Evolutionary conservation across 306 rosid genomes (phyloP).

Genomic region (Quercus cerris): DNA sequence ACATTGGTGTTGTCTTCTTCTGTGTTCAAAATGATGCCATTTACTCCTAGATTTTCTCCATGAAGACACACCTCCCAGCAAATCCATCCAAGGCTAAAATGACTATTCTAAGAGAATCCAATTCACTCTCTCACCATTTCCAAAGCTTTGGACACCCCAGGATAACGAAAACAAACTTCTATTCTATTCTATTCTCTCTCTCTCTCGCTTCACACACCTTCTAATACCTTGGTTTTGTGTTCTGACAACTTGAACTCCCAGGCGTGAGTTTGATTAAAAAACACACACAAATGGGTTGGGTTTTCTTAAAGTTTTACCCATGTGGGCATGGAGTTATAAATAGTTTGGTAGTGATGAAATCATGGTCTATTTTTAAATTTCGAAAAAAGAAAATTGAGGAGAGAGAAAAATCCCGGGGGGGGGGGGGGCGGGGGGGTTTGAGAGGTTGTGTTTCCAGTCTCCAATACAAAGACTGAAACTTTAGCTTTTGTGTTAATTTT

Average conservation of each 20-base stretch:
- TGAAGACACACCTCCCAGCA: constrained; percentile 34
- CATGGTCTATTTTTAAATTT: constrained; percentile 35
- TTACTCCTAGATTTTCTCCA: constrained; percentile 38
- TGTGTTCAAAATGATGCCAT: constrained; percentile 31
- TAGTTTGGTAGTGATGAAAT: constrained; percentile 61
- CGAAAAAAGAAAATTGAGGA: not conserved
- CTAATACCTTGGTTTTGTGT: constrained; percentile 34
- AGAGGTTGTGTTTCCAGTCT: constrained; percentile 83
- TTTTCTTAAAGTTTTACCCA: constrained; percentile 58
- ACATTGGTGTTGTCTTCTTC: constrained; percentile 49
- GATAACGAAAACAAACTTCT: constrained; percentile 24
- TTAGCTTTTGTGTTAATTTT: constrained; percentile 69
- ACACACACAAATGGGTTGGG: constrained; percentile 22
- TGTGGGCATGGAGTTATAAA: constrained; percentile 67
- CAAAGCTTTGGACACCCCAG: constrained; percentile 42
- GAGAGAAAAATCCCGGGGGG: constrained; percentile 5
- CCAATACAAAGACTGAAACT: constrained; percentile 91
- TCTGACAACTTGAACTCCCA: constrained; percentile 43
- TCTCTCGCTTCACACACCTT: constrained; percentile 14
- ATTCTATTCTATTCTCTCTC: constrained; percentile 11
- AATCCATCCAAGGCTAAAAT: constrained; percentile 34
- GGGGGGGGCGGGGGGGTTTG: not conserved
- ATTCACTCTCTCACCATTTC: constrained; percentile 50
- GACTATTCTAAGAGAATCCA: constrained; percentile 33
- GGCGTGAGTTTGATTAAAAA: constrained; percentile 41